Conservation (phyloP, 768 basidiomycete genomes). For the Suillus bovinus region DNA sequence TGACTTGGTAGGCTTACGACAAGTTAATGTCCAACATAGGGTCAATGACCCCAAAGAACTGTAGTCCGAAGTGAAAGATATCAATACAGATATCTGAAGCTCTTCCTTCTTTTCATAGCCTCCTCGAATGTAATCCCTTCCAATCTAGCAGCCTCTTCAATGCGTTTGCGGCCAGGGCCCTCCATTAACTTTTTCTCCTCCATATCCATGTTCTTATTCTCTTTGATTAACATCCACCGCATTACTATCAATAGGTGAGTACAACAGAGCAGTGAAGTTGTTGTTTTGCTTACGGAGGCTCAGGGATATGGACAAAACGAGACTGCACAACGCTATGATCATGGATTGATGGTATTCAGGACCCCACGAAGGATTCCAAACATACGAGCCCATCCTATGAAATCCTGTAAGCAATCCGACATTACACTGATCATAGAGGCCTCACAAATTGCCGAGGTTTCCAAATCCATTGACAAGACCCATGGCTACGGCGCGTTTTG, state of each 20-base stretch:
- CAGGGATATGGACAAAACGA: conserved; percentile 34
- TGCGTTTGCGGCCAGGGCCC: conserved; percentile 46
- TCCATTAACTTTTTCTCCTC: conserved; percentile 47
- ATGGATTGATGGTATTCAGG: conserved; percentile 65
- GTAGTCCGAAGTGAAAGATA: background rate
- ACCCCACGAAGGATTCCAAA: conserved; percentile 63
- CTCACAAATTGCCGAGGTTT: conserved; percentile 60
- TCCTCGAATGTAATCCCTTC: conserved; percentile 63
- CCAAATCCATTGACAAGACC: conserved; percentile 64
- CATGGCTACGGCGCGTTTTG: conserved; percentile 52
- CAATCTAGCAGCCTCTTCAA: conserved; percentile 57
- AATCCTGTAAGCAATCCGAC: background rate
- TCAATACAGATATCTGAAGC: conserved; percentile 59
- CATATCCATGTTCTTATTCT: conserved; percentile 51
- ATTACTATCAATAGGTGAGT: conserved; percentile 34
- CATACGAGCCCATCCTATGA: conserved; percentile 56
- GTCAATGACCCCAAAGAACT: no score
- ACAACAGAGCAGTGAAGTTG: background rate
- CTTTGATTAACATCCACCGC: conserved; percentile 44
- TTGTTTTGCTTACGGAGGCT: conserved; percentile 32
- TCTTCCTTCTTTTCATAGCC: conserved; percentile 54
- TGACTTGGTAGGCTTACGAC: no score
- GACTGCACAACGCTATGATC: conserved; percentile 44
- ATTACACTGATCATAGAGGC: conserved; percentile 4
- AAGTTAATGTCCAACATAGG: no score